Evolutionary conservation across 129 eudicot genomes (phyloP).

Genomic region (Chrysanthemum lavandulifolium): DNA sequence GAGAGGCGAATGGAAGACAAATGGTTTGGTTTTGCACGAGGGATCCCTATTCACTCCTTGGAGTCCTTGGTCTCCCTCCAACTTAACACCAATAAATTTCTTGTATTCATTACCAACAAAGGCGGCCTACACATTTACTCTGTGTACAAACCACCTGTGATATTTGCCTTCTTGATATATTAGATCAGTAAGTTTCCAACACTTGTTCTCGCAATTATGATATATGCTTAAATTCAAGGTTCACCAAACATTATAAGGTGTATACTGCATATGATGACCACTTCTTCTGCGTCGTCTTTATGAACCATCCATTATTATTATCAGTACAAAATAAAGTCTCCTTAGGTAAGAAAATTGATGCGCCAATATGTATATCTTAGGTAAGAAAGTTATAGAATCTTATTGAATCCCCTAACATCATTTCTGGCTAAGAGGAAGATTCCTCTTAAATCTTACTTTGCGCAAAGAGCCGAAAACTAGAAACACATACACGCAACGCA

Average conservation of each 20-base stretch:
- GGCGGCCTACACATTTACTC: constrained; percentile 25
- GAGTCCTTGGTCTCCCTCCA: constrained; percentile 31
- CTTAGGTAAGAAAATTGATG: too few relatives aligned
- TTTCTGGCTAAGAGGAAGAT: background rate
- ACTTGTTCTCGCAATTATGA: too few relatives aligned
- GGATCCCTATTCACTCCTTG: constrained; percentile 7
- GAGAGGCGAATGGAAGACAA: background rate
- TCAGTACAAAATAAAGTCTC: too few relatives aligned
- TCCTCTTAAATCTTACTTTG: background rate
- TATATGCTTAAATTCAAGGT: too few relatives aligned
- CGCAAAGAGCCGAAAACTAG: background rate
- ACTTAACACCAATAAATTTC: constrained; percentile 19
- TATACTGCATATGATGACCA: too few relatives aligned
- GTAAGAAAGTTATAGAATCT: background rate
- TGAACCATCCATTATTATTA: too few relatives aligned
- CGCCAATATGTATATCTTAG: background rate
- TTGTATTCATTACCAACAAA: background rate
- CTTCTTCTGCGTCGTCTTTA: too few relatives aligned
- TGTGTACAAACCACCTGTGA: constrained; percentile 2
- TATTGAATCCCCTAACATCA: background rate
- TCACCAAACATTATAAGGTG: too few relatives aligned
- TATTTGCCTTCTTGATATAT: background rate
- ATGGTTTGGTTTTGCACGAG: constrained; percentile 26
- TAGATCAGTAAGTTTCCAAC: too few relatives aligned
- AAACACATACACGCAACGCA: background rate